Base-by-base conservation (phyloP, 129 eudicot genomes). In the Flaveria brownii region DNA sequence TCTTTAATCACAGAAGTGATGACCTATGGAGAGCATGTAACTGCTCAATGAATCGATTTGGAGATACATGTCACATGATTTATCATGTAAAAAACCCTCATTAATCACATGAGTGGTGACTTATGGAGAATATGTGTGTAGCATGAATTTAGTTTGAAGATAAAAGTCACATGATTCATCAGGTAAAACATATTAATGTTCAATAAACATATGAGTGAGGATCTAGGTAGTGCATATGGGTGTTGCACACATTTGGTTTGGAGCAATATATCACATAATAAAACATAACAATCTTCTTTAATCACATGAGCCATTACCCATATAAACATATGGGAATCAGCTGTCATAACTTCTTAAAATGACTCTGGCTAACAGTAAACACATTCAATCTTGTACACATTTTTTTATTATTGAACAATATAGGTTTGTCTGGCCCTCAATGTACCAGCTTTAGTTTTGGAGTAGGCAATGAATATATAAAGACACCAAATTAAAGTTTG, bases 1-100 rank as follows among this genome's bases (percentile, higher is more conserved):
- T 59, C 45, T 59, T 22, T 6, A 25, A 45, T 45, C 78, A 74
- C 71, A 61, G 45, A 47, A 74, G n/a, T 74, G 64, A 43, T 23
- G 42, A 33, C 66, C 42, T 17, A 74, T 9, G 59, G 26, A n/a
- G 16, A 36, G 25, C 68, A 41, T 20, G 56, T 3, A 11, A 36
- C 15, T 22, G 17, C 42, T 41, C 17, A 52, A 74, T 46, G 55
- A 61, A 49, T 49, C 2, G 12, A 5, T 61, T 45, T 63, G 59
- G 47, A 50, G 55, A 75, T 46, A 17, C 16, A 47, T 66, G 15
- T 63, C 50, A 43, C 57, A 23, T 33, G 23, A 51, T 16, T 52
- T 0, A 10, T 71, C 64, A 52, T 50, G 47, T 54, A 50, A 9
- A 71, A 18, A 42, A 60, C 47, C 33, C 20, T 36, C 52, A 18